Conservation (phyloP, 768 basidiomycete genomes). For the Lactarius akahatsu region DNA sequence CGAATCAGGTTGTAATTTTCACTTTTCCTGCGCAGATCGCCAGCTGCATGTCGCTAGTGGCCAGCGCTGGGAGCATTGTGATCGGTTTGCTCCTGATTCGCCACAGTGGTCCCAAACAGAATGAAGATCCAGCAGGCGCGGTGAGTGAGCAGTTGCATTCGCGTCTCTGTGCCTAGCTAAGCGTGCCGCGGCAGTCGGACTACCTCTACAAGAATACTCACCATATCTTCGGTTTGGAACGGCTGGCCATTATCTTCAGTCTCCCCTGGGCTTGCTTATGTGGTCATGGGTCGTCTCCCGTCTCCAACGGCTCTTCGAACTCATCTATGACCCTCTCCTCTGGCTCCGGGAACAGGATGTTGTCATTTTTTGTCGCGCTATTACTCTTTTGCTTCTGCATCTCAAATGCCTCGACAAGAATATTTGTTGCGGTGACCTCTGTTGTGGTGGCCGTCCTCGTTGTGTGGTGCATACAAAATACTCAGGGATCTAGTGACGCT, state of each 20-base stretch:
- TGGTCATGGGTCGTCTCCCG: constrained; percentile 48
- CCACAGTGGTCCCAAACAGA: constrained; percentile 40
- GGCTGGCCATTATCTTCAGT: constrained; percentile 51
- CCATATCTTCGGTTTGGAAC: neutral
- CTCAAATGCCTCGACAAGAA: neutral
- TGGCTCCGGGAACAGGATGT: constrained; percentile 5
- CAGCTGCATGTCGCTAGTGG: constrained; percentile 48
- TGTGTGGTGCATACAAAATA: neutral
- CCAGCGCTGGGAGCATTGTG: constrained; percentile 50
- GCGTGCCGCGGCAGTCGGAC: constrained; percentile 21
- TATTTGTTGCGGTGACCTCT: neutral
- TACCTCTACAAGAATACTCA: constrained; percentile 27
- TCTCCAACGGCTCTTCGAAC: too few species aligned
- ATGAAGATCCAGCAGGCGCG: constrained; percentile 33
- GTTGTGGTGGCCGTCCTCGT: neutral
- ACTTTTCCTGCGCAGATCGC: constrained; percentile 33
- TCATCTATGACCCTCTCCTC: neutral
- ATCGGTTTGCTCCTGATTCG: constrained; percentile 46
- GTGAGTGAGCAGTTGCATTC: neutral
- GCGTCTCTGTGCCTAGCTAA: neutral
- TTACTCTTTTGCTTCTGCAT: constrained; percentile 4
- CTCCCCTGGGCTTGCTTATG: constrained; percentile 56
- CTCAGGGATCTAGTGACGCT: neutral
- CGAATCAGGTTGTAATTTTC: neutral
- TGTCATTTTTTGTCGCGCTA: constrained; percentile 4